Evolutionary conservation across 164 flowering plant species (phyloP), one percentile per base, ranked within the genome.

Genomic region (Stephania japonica): DNA sequence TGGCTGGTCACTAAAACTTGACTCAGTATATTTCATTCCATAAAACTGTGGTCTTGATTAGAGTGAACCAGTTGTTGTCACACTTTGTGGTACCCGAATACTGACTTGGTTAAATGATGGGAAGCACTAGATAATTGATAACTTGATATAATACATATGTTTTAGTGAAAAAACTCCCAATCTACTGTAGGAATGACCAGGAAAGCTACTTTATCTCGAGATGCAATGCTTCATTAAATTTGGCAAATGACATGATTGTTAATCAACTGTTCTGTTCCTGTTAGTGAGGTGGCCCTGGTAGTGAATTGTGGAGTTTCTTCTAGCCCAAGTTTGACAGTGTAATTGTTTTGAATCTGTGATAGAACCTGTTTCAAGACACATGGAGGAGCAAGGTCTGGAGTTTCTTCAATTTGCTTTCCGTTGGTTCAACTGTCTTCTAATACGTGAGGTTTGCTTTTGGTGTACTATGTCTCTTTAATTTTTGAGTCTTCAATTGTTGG

Each of bases 341-440:
- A 7, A 44, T 75, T 64, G 4, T 70, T 49, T 73, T 41, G 68
- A 41, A 41, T 16, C 65, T 77, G 69, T 27, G 24, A 53, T 76
- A 95, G 99, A 95, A 81, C 97, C 98, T 82, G 95, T 95, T 79
- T 91, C 97, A 74, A 89, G 80, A 67, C 99, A 95, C 84, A 91
- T 93, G 84, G 99, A 93, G 72, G 92, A 90, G 72, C 99, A 95
- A 72, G 97, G 97, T 27, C 91, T 95, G 73, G 99, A 95, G 74
- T 95, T 93, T 85, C 93, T 95, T 77, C 99, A 95, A 76, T 95
- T 95, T 84, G 98, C 99, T 75, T 95, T 95, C 75, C 99, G 98
- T 32, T 95, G 99, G 99, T 93, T 91, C 84, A 95, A 95, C 80
- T 95, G 99, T 83, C 97, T 95, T 82, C 81, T 95, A 50, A 95